Evolutionary conservation across 306 rosid species (phyloP).

Genomic region (Trifolium repens): DNA sequence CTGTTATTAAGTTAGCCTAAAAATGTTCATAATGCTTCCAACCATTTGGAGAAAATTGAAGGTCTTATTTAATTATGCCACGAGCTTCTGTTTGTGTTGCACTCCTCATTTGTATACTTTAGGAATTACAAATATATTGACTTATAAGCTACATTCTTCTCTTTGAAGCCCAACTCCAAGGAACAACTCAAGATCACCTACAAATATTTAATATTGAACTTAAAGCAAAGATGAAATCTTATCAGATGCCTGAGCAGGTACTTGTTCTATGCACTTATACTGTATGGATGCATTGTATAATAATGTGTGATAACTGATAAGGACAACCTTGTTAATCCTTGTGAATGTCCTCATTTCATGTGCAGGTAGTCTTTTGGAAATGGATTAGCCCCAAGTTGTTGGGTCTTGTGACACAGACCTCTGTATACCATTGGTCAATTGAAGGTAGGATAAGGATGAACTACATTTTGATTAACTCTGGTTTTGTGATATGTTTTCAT

Average conservation of each 20-base stretch:
- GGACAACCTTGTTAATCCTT: constrained; percentile 34
- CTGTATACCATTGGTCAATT: constrained; percentile 97
- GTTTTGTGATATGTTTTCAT: constrained; percentile 12
- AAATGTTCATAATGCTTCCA: constrained; percentile 24
- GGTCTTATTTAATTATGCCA: constrained; percentile 31
- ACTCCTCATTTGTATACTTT: constrained; percentile 24
- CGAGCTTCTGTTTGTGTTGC: constrained; percentile 36
- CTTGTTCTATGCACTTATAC: constrained; percentile 8
- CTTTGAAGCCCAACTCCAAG: constrained; percentile 92
- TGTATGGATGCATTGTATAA: constrained; percentile 10
- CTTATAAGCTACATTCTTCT: constrained; percentile 34
- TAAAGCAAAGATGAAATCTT: constrained; percentile 93
- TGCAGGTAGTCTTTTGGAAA: constrained; percentile 96
- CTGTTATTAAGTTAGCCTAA: constrained; percentile 14
- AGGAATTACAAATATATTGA: constrained; percentile 21
- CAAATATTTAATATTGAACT: constrained; percentile 95
- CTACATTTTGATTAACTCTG: constrained; percentile 32
- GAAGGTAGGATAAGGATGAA: constrained; percentile 68
- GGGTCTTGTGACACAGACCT: constrained; percentile 92
- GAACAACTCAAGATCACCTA: constrained; percentile 95
- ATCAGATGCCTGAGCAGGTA: constrained; percentile 99
- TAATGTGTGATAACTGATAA: background rate
- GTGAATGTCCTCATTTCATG: constrained; percentile 31
- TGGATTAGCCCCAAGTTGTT: constrained; percentile 92
- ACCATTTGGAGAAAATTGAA: constrained; percentile 1